These are phyloP conservation scores for Saccharomycopsis schoenii DNA, from an alignment of 805 yeast species.

Conservation along the genomic window DNA sequence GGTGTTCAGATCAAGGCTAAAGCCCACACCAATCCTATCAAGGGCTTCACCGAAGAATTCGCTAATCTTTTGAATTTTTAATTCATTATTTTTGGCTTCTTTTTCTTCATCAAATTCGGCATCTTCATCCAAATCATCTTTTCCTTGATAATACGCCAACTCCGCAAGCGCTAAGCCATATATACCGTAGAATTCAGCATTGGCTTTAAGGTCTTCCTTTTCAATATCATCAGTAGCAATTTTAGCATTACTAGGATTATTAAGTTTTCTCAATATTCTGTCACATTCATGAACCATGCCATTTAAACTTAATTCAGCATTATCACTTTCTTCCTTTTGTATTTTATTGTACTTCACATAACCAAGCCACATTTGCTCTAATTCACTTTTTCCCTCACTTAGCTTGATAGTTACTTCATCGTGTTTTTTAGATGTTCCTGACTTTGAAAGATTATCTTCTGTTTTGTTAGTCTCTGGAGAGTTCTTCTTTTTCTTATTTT, in stretches of 20 bases:
- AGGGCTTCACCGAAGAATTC: slow-evolving; percentile 62
- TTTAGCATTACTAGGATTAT: slow-evolving; percentile 19
- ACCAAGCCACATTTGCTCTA: slow-evolving; percentile 13
- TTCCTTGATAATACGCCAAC: slow-evolving; percentile 45
- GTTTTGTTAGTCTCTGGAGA: slow-evolving; percentile 19
- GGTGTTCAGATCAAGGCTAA: not conserved
- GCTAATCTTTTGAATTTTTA: slow-evolving; percentile 28
- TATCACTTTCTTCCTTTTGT: slow-evolving; percentile 18
- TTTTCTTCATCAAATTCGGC: slow-evolving; percentile 23
- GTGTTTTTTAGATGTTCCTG: not conserved
- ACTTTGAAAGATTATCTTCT: not conserved
- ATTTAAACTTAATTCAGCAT: slow-evolving; percentile 53
- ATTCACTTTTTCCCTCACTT: slow-evolving; percentile 17
- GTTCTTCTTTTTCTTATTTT: slow-evolving; percentile 31
- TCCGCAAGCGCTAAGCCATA: slow-evolving; percentile 68
- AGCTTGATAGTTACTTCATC: slow-evolving; percentile 18
- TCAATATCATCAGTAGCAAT: slow-evolving; percentile 21
- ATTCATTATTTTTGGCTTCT: slow-evolving; percentile 13
- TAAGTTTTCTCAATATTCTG: slow-evolving; percentile 44
- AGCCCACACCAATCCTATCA: slow-evolving; percentile 57
- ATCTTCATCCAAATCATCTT: slow-evolving; percentile 26
- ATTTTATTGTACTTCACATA: slow-evolving; percentile 22
- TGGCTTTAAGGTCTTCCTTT: slow-evolving; percentile 22
- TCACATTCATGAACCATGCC: slow-evolving; percentile 94
- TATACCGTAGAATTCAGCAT: slow-evolving; percentile 54